Evolutionary conservation across 805 yeast genomes (phyloP).

Genomic region (Yarrowia alimentaria): DNA sequence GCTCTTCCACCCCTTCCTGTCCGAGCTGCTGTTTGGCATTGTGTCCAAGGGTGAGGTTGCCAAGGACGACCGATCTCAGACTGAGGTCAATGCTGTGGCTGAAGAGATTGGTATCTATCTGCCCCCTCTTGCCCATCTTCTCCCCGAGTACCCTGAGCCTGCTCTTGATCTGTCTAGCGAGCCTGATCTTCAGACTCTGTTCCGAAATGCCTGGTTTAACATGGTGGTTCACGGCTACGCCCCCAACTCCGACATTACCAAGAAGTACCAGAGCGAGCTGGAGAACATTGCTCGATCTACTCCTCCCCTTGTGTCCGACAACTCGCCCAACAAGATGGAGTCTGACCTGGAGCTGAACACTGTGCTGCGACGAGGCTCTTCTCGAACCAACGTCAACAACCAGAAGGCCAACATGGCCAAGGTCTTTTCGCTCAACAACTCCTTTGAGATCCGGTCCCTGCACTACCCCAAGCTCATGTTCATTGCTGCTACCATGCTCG

Average conservation of each 20-base stretch:
- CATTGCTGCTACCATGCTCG: slow-evolving; percentile 71
- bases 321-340: slow-evolving; percentile 78
- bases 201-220: slow-evolving; percentile 92
- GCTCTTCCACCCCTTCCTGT: slow-evolving; percentile 56
- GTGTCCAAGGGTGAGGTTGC: slow-evolving; percentile 78
- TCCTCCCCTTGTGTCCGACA: slow-evolving; percentile 83
- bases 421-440: slow-evolving; percentile 49
- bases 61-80: slow-evolving; percentile 63
- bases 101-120: slow-evolving; percentile 62
- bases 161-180: slow-evolving; percentile 47
- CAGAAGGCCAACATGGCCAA: slow-evolving; percentile 50
- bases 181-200: slow-evolving; percentile 54
- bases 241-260: slow-evolving; percentile 51
- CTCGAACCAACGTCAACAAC: slow-evolving; percentile 72
- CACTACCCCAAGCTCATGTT: slow-evolving; percentile 83
- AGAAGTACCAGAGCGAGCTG: slow-evolving; percentile 50
- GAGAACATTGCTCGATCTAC: slow-evolving; percentile 77
- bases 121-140: slow-evolving; percentile 69
- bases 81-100: slow-evolving; percentile 48
- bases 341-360: slow-evolving; percentile 90
- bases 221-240: slow-evolving; percentile 84
- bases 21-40: slow-evolving; percentile 63
- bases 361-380: slow-evolving; percentile 83
- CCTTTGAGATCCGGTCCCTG: slow-evolving; percentile 53
- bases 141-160: slow-evolving; percentile 56